Conservation (phyloP, 805 yeast genomes). For the Spathaspora gorwiae region DNA sequence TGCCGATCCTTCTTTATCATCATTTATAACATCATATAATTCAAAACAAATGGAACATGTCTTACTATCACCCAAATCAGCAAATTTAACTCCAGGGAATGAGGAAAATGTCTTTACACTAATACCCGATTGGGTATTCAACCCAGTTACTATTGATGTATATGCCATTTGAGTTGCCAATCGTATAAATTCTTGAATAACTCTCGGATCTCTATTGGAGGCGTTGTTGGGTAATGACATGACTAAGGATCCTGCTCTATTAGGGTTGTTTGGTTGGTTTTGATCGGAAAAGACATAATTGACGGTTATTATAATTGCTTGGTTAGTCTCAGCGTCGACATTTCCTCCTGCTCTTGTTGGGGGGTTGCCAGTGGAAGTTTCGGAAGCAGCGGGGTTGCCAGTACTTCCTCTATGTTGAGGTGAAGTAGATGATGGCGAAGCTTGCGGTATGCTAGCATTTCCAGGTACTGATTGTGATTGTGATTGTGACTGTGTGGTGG, state of each 20-base stretch:
- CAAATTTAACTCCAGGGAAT: constrained; percentile 30
- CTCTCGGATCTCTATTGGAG: constrained; percentile 52
- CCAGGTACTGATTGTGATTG: too few relatives aligned
- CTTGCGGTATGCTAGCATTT: too few relatives aligned
- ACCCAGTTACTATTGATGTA: constrained; percentile 51
- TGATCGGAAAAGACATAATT: constrained; percentile 41
- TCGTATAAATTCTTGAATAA: constrained; percentile 55
- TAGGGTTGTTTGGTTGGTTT: constrained; percentile 32
- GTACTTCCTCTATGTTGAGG: too few relatives aligned
- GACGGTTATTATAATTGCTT: constrained; percentile 39
- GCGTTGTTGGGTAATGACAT: constrained; percentile 67
- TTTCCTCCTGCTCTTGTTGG: not conserved
- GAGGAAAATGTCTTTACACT: constrained; percentile 48
- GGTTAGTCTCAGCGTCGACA: constrained; percentile 13
- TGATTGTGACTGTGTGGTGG: not conserved
- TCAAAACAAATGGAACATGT: constrained; percentile 68
- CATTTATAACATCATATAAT: constrained; percentile 15
- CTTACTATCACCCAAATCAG: constrained; percentile 9
- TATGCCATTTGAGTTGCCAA: constrained; percentile 69
- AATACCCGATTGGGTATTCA: constrained; percentile 49
- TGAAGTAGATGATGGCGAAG: not conserved
- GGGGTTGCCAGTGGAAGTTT: not conserved
- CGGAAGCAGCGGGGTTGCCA: not conserved
- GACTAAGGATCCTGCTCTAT: constrained; percentile 54
- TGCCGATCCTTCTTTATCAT: constrained; percentile 5